Evolutionary conservation across 108 stramenopile species (phyloP).

Genomic region (Pseudonitzschia multiseries): DNA sequence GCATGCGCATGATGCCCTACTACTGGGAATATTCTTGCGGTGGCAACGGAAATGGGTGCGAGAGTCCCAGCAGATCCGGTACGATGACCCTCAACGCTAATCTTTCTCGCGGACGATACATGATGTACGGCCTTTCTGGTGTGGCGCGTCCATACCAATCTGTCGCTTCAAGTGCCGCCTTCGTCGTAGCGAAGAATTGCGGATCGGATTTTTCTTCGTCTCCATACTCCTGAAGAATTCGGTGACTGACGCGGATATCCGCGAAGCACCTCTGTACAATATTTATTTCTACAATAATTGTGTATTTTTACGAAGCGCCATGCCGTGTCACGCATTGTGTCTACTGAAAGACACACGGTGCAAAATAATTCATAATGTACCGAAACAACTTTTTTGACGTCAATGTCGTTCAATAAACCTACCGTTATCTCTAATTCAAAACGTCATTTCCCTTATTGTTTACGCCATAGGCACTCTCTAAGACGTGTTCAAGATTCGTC

Average conservation of each 20-base stretch:
- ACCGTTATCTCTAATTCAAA: too few species aligned
- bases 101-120: not conserved
- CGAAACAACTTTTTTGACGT: not conserved
- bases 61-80: not conserved
- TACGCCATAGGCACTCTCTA: not conserved
- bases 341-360: too few species aligned
- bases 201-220: not conserved
- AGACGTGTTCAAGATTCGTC: not conserved
- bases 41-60: not conserved
- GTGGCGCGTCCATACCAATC: not conserved
- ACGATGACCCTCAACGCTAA: not conserved
- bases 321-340: too few species aligned
- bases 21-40: conserved; percentile 14
- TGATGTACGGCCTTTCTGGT: not conserved
- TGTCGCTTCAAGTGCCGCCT: not conserved
- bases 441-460: too few species aligned
- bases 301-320: too few species aligned
- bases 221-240: not conserved
- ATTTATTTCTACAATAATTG: too few species aligned
- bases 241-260: not conserved
- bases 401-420: not conserved
- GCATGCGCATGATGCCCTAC: not conserved
- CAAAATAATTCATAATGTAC: not conserved
- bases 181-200: not conserved
- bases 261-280: not conserved